Evolutionary conservation across 352 stramenopile species (phyloP), one percentile per base, ranked within the genome.

Genomic region (Thalassiosira hispida): DNA sequence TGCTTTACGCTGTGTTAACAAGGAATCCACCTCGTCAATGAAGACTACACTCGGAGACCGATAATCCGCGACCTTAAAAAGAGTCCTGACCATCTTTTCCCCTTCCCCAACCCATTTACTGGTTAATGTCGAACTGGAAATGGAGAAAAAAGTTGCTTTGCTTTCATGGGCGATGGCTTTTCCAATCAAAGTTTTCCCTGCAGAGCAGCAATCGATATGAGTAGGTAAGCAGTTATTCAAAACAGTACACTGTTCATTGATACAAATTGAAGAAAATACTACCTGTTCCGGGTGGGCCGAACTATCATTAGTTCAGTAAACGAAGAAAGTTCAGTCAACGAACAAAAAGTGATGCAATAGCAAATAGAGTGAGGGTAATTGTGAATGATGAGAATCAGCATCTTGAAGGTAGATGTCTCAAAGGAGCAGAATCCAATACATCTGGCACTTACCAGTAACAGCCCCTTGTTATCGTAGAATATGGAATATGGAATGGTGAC

Each of bases 91-190:
- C 0, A 99, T 87, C 69, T 99, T 99, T 85, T 99, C 97, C 57
- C 97, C 96, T 90, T 99, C 97, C 11, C 98, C 98, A 71, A 99
- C 99, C 97, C 98, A 99, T 94, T 99, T 99, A 86, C 95, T 90
- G 23, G 96, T 99, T 14, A 99, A 86, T 0, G 97, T 99, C 53
- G 96, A 99, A 40, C 96, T 97, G 2, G 96, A 99, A 71, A 99
- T 99, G 60, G 91, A 98, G 87, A 99, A 99, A 73, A 99, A 99
- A 0, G 97, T 99, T 2, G 97, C 97, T 14, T 96, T 95, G 40
- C 93, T 98, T 83, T 98, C 94, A 76, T 97, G 96, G 16, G 98
- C 97, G 80, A 99, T 99, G 0, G 98, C 98, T 85, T 99, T 99
- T 49, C 96, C 98, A 66, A 99, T 99, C 53, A 99, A 76, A 96